Conservation (phyloP, 1,284 basidiomycete genomes). For the Anthracocystis walkeri region DNA sequence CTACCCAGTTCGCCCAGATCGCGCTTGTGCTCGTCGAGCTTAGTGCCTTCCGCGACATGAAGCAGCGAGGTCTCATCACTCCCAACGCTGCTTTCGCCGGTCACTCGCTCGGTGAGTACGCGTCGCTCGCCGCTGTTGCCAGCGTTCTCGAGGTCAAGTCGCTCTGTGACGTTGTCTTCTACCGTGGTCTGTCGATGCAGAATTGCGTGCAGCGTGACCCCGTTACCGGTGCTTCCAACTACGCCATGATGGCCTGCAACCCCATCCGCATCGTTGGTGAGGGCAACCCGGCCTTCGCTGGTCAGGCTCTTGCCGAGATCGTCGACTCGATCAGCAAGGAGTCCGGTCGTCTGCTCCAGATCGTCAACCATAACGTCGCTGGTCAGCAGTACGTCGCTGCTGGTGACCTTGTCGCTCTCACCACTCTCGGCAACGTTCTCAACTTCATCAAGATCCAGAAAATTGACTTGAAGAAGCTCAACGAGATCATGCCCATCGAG, state of each 20-base stretch:
- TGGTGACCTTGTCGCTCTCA: conserved; percentile 91
- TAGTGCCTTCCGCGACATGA: conserved; percentile 98
- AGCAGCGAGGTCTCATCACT: conserved; percentile 92
- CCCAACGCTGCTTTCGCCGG: conserved; percentile 92
- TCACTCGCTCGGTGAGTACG: conserved; percentile 98
- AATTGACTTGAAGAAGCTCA: conserved; percentile 93
- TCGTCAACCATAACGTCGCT: conserved; percentile 89
- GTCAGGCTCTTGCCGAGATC: conserved; percentile 87
- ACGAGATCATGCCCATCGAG: conserved; percentile 82
- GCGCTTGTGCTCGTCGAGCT: conserved; percentile 94
- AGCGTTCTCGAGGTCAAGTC: conserved; percentile 93
- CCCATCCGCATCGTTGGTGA: conserved; percentile 83
- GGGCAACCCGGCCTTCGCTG: conserved; percentile 76
- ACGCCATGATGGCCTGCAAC: conserved; percentile 98
- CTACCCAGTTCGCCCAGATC: conserved; percentile 98
- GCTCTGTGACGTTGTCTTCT: conserved; percentile 98
- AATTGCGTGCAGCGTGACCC: conserved; percentile 56
- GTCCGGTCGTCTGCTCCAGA: conserved; percentile 87
- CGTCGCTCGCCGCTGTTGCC: conserved; percentile 94
- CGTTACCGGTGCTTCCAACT: conserved; percentile 71
- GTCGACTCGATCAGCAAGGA: conserved; percentile 76
- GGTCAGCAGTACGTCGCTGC: conserved; percentile 83
- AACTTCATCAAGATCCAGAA: conserved; percentile 97
- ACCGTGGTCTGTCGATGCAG: conserved; percentile 96
- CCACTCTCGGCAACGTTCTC: conserved; percentile 93